Conservation (phyloP, 352 stramenopile genomes). For the Poterioochromonas sp. region DNA sequence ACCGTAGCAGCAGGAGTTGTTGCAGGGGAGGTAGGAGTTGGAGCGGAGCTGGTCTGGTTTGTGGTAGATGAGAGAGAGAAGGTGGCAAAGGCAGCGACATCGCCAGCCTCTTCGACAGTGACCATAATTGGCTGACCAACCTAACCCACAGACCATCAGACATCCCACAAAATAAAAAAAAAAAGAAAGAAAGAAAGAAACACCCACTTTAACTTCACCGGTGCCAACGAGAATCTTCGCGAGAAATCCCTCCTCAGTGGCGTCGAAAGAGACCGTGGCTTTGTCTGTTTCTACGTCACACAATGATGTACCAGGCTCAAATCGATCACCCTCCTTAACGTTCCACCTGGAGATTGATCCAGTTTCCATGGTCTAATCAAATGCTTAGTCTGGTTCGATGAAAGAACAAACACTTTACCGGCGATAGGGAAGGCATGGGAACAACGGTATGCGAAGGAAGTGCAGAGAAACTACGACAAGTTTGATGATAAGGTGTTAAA, state of each 20-base stretch:
- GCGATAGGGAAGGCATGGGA: conserved; percentile 1
- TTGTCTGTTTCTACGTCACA: conserved; percentile 64
- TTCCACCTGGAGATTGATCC: conserved; percentile 87
- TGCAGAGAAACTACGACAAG: neutral
- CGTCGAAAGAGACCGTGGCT: conserved; percentile 53
- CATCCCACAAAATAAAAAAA: neutral
- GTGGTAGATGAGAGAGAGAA: neutral
- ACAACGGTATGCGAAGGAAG: neutral
- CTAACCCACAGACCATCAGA: neutral
- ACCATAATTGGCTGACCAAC: neutral
- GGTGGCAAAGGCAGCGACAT: neutral
- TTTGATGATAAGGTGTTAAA: neutral
- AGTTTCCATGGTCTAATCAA: conserved; percentile 76
- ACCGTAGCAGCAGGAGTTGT: neutral
- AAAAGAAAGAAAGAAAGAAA: neutral
- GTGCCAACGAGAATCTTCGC: conserved; percentile 63
- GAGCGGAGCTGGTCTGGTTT: neutral
- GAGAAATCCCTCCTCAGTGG: conserved; percentile 83
- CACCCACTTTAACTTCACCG: conserved; percentile 51
- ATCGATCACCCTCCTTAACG: conserved; percentile 47
- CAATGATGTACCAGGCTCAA: conserved; percentile 48
- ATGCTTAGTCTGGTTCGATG: neutral
- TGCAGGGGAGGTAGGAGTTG: neutral
- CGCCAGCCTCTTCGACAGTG: neutral
- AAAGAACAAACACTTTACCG: neutral